phyloP scores from a whole-genome alignment of 2,329 filamentous ascomycete genomes.

The Talaromyces marneffei region DNA sequence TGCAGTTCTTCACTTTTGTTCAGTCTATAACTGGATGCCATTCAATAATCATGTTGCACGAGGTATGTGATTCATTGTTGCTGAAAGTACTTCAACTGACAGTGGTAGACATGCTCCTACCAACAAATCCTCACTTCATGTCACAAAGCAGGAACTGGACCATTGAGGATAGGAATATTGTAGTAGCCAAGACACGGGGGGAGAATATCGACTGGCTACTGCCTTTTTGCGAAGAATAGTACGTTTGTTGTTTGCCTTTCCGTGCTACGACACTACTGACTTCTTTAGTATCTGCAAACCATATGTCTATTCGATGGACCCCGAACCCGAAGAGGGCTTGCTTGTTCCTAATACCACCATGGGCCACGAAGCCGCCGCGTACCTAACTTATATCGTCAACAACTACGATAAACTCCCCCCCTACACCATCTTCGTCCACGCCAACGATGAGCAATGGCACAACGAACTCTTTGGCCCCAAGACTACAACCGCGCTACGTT shows the following conservation, averaged over 20 bases:
- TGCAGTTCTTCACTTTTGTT: conserved; percentile 10
- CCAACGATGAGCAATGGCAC: conserved; percentile 53
- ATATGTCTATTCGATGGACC: conserved; percentile 27
- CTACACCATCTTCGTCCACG: conserved; percentile 57
- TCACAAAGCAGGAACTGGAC: conserved; percentile 7
- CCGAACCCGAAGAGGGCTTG: conserved; percentile 19
- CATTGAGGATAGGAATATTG: conserved; percentile 7
- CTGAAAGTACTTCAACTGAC: background rate
- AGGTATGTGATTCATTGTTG: background rate
- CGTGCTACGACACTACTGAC: background rate
- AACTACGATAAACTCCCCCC: conserved; percentile 56
- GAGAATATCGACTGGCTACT: conserved; percentile 13
- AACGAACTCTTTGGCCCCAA: conserved; percentile 44
- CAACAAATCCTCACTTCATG: conserved; percentile 1
- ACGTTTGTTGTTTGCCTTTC: background rate
- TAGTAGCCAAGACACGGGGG: conserved; percentile 10
- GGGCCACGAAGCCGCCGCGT: conserved; percentile 59
- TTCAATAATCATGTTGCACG: background rate
- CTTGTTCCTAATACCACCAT: conserved; percentile 30
- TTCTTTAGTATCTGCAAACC: conserved; percentile 15
- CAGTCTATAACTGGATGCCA: conserved; percentile 12
- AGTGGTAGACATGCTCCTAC: background rate
- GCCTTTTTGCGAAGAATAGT: conserved; percentile 14
- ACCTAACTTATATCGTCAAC: conserved; percentile 57
- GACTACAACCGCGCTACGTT: conserved; percentile 25